Percentiles rank a stretch among this genome's conserved stretches.
Evolutionary conservation across 2,329 filamentous ascomycete species (phyloP).

Genomic region (Fusarium brachygibbosum): DNA sequence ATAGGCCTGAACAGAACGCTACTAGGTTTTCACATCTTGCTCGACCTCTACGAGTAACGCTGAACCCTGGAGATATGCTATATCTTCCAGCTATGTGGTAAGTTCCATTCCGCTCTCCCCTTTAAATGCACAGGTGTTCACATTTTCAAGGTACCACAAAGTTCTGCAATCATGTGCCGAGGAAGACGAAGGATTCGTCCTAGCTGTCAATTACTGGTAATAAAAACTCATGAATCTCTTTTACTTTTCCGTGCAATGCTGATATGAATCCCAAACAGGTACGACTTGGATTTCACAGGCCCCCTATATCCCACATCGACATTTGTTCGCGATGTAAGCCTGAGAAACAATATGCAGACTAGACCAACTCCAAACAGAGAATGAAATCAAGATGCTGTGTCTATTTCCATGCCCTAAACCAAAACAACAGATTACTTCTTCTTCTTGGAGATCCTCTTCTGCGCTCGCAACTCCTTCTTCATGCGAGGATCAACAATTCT

Average conservation of each 20-base stretch:
- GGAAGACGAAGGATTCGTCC: constrained; percentile 79
- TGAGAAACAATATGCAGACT: constrained; percentile 31
- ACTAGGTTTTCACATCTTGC: constrained; percentile 73
- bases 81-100: constrained; percentile 86
- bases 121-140: not conserved
- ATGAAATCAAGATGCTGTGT: constrained; percentile 30
- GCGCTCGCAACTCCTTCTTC: constrained; percentile 94
- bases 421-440: constrained; percentile 60
- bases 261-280: constrained; percentile 63
- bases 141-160: constrained; percentile 77
- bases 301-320: constrained; percentile 72
- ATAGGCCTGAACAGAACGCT: constrained; percentile 62
- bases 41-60: constrained; percentile 73
- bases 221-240: constrained; percentile 34
- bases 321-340: constrained; percentile 63
- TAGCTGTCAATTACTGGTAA: constrained; percentile 86
- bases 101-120: constrained; percentile 40
- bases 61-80: constrained; percentile 82
- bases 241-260: constrained; percentile 1
- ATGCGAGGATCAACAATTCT: constrained; percentile 96
- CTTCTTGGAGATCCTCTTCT: constrained; percentile 84
- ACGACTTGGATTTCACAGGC: constrained; percentile 83
- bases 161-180: constrained; percentile 77
- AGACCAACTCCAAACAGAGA: constrained; percentile 20
- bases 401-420: constrained; percentile 21